These are phyloP conservation scores for Aureobasidium zeae DNA, from an alignment of 2,329 filamentous ascomycete genomes.

Conservation along the genomic window DNA sequence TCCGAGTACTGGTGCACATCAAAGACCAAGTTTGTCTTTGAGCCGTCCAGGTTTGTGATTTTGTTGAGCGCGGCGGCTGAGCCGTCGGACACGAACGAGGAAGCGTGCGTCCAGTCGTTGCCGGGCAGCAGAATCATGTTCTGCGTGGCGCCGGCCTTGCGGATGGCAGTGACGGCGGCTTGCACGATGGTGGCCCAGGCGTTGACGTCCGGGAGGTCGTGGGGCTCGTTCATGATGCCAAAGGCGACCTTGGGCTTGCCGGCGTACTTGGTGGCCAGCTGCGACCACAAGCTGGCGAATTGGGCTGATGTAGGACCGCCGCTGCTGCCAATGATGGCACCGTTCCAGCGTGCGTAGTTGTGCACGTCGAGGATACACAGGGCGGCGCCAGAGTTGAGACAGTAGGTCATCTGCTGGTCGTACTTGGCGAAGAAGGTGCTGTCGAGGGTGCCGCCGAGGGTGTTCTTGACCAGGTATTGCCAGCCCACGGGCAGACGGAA, in stretches of 20 bases:
- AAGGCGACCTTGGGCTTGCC: constrained; percentile 48
- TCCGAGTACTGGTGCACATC: constrained; percentile 38
- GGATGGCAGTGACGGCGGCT: constrained; percentile 55
- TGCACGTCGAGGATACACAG: constrained; percentile 24
- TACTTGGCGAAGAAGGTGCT: constrained; percentile 17
- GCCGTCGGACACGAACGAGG: constrained; percentile 23
- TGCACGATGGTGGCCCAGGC: constrained; percentile 54
- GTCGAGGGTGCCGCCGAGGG: constrained; percentile 20
- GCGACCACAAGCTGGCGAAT: constrained; percentile 50
- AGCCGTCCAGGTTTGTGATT: constrained; percentile 26
- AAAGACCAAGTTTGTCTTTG: constrained; percentile 29
- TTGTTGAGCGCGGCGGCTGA: constrained; percentile 23
- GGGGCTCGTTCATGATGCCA: constrained; percentile 61
- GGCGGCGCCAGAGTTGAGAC: constrained; percentile 17
- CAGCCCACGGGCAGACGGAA: constrained; percentile 45
- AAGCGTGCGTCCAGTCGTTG: constrained; percentile 35
- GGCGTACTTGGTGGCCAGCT: constrained; percentile 46
- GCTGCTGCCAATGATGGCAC: constrained; percentile 51
- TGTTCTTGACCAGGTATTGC: constrained; percentile 19
- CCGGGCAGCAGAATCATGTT: constrained; percentile 59
- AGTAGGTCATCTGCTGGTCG: constrained; percentile 17
- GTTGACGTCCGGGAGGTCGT: constrained; percentile 43
- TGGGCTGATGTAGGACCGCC: constrained; percentile 48
- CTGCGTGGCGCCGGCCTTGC: constrained; percentile 50
- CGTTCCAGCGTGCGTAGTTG: constrained; percentile 45